phyloP scores from a whole-genome alignment of 2,329 filamentous ascomycete genomes.

The Peltaster fructicola region DNA sequence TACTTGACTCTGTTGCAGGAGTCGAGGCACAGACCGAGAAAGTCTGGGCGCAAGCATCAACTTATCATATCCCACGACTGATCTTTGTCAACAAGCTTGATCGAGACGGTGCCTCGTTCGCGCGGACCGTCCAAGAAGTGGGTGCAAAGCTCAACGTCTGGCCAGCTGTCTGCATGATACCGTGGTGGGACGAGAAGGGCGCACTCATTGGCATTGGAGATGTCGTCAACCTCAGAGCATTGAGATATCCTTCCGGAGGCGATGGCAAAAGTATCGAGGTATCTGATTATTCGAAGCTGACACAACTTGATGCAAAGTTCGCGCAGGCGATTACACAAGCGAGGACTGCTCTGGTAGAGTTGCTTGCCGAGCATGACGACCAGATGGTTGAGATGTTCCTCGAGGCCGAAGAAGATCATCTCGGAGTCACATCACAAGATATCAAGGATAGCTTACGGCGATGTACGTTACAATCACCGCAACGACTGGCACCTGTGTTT shows the following conservation, averaged over 20 bases:
- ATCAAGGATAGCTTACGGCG: conserved; percentile 60
- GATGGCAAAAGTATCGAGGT: conserved; percentile 41
- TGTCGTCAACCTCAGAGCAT: conserved; percentile 54
- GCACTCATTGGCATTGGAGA: conserved; percentile 72
- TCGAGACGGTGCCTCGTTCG: conserved; percentile 65
- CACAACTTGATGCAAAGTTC: conserved; percentile 31
- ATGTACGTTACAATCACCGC: conserved; percentile 49
- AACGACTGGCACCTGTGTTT: conserved; percentile 68
- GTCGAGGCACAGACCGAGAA: conserved; percentile 96
- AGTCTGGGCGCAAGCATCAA: conserved; percentile 81
- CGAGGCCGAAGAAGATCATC: conserved; percentile 54
- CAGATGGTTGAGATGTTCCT: conserved; percentile 70
- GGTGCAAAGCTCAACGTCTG: conserved; percentile 62
- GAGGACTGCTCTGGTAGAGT: conserved; percentile 60
- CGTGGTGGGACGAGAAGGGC: conserved; percentile 67
- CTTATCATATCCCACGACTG: conserved; percentile 68
- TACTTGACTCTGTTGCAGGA: conserved; percentile 78
- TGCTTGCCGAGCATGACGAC: conserved; percentile 78
- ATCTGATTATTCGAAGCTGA: conserved; percentile 37
- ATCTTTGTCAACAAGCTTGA: conserved; percentile 76
- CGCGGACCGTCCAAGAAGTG: conserved; percentile 69
- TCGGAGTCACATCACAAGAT: conserved; percentile 44
- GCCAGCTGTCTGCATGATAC: conserved; percentile 86
- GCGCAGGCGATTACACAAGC: conserved; percentile 56
- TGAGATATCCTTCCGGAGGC: conserved; percentile 52